Percentiles rank a stretch among this genome's conserved stretches.
These are phyloP conservation scores for Sequoiadendron giganteum DNA, from an alignment of 75 land plant species.

Conservation along the genomic window DNA sequence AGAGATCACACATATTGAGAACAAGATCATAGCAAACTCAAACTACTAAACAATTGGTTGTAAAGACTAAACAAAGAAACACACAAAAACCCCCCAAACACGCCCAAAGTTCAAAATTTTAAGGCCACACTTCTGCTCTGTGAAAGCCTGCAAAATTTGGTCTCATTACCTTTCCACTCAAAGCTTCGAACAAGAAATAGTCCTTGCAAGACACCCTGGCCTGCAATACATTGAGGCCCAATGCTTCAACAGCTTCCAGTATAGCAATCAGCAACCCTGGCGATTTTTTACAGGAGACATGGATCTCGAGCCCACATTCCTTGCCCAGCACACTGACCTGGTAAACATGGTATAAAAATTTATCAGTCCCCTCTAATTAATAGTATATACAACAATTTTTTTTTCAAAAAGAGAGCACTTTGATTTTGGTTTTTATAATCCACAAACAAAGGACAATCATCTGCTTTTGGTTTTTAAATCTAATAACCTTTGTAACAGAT, in stretches of 20 bases:
- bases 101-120: not conserved
- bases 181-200: constrained; percentile 44
- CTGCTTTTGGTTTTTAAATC: not conserved
- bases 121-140: not conserved
- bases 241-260: constrained; percentile 59
- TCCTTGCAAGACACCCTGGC: constrained; percentile 62
- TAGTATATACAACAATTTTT: not conserved
- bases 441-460: no score
- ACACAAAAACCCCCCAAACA: no score
- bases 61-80: not conserved
- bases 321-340: constrained; percentile 47
- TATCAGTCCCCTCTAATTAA: not conserved
- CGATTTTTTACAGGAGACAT: constrained; percentile 35
- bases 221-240: constrained; percentile 52
- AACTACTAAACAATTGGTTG: no score
- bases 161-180: constrained; percentile 46
- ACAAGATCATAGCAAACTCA: no score
- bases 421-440: not conserved
- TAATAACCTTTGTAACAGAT: not conserved
- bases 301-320: constrained; percentile 46
- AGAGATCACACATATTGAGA: no score
- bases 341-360: constrained; percentile 7
- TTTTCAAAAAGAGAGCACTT: not conserved
- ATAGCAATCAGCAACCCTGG: constrained; percentile 54
- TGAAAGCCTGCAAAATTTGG: not conserved